Conservation (phyloP, 2,329 filamentous ascomycete genomes). For the Dothideomycetes sp. region DNA sequence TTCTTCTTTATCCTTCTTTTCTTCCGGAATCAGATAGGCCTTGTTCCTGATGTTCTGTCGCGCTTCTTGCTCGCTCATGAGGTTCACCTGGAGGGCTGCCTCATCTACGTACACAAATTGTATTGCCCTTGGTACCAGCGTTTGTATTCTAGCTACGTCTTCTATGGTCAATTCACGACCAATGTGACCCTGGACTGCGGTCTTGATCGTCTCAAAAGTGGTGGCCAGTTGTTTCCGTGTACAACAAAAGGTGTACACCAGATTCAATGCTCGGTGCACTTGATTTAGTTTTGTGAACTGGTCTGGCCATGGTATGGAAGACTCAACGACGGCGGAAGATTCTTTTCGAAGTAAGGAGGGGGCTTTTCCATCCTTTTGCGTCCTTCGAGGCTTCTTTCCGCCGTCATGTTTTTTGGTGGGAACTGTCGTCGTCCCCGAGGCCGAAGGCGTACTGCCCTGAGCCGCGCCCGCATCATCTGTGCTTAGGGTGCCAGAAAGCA, state of each 20-base stretch:
- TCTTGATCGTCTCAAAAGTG: slow-evolving; percentile 79
- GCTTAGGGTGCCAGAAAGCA: background rate
- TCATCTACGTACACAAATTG: slow-evolving; percentile 83
- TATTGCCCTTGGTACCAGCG: slow-evolving; percentile 65
- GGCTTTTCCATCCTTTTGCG: slow-evolving; percentile 24
- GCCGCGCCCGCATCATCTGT: slow-evolving; percentile 5
- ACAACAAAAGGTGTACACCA: slow-evolving; percentile 91
- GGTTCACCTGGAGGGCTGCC: slow-evolving; percentile 67
- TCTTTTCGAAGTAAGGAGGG: slow-evolving; percentile 25
- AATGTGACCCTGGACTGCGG: slow-evolving; percentile 73
- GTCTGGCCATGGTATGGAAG: slow-evolving; percentile 58
- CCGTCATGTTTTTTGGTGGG: slow-evolving; percentile 49
- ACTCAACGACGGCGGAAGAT: slow-evolving; percentile 41
- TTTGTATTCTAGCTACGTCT: slow-evolving; percentile 74
- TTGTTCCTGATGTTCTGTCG: slow-evolving; percentile 47
- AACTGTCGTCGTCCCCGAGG: slow-evolving; percentile 28
- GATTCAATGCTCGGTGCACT: slow-evolving; percentile 73
- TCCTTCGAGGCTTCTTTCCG: slow-evolving; percentile 39
- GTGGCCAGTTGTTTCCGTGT: slow-evolving; percentile 87
- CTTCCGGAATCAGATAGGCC: slow-evolving; percentile 27
- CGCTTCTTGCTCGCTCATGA: slow-evolving; percentile 57
- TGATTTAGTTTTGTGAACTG: slow-evolving; percentile 62
- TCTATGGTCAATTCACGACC: slow-evolving; percentile 58
- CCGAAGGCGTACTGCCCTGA: slow-evolving; percentile 11
- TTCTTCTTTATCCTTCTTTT: slow-evolving; percentile 23